These are phyloP conservation scores for Cylindrodendrum hubeiense DNA, from an alignment of 2,329 filamentous ascomycete genomes.

Conservation along the genomic window DNA sequence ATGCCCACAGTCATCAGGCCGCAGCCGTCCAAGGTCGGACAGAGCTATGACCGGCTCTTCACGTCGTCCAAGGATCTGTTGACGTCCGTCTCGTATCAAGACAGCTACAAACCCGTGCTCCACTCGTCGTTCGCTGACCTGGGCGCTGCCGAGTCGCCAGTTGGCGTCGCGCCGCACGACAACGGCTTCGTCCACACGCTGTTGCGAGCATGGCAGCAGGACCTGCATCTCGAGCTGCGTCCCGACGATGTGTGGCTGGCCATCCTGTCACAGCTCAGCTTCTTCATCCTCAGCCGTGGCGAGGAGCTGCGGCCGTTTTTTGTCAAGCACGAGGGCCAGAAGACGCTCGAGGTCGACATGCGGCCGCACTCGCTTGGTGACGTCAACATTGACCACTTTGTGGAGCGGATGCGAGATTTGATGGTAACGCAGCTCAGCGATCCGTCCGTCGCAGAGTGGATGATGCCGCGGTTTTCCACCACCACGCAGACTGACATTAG, in stretches of 20 bases:
- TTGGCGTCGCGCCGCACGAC: slow-evolving; percentile 4
- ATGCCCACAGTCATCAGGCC: slow-evolving; percentile 14
- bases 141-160: background rate
- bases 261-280: slow-evolving; percentile 27
- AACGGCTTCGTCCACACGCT: slow-evolving; percentile 19
- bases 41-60: slow-evolving; percentile 5
- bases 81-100: slow-evolving; percentile 2
- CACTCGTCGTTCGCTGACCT: slow-evolving; percentile 15
- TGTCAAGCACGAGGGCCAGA: slow-evolving; percentile 22
- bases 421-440: background rate
- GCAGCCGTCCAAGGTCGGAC: slow-evolving; percentile 13
- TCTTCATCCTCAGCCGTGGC: slow-evolving; percentile 29
- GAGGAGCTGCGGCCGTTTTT: slow-evolving; percentile 26
- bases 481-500: slow-evolving; percentile 15
- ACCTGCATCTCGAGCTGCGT: slow-evolving; percentile 35
- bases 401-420: slow-evolving; percentile 10
- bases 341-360: slow-evolving; percentile 9
- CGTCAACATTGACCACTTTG: slow-evolving; percentile 6
- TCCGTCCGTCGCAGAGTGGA: slow-evolving; percentile 10
- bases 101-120: slow-evolving; percentile 3
- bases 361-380: background rate
- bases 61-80: slow-evolving; percentile 7
- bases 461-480: slow-evolving; percentile 23
- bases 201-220: slow-evolving; percentile 23
- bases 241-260: slow-evolving; percentile 28